Conservation (phyloP, 2,329 filamentous ascomycete genomes). For the Coniochaeta sp. region DNA sequence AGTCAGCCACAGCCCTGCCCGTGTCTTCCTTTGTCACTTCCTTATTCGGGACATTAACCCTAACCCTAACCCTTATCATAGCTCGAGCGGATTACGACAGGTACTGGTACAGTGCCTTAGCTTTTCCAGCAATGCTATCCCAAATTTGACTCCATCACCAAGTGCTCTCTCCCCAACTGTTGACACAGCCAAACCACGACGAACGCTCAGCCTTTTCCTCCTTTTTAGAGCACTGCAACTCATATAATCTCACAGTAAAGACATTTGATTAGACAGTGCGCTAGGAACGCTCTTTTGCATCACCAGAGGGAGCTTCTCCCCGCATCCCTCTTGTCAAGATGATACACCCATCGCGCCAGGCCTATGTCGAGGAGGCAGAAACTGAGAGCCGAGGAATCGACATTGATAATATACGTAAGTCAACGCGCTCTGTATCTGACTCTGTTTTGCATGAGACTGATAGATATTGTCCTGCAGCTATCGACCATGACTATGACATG, state of each 20-base stretch:
- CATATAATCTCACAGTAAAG: too few species aligned
- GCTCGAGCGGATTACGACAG: too few species aligned
- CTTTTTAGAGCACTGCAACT: too few species aligned
- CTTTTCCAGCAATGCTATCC: background rate
- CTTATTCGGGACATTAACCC: background rate
- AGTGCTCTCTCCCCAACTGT: background rate
- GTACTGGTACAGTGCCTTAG: background rate
- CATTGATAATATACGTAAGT: conserved; percentile 40
- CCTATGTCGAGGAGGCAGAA: conserved; percentile 81
- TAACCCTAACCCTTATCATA: background rate
- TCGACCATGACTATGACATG: conserved; percentile 80
- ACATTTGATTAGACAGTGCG: background rate
- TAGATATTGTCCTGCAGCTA: conserved; percentile 16
- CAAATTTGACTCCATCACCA: background rate
- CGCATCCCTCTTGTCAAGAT: conserved; percentile 25
- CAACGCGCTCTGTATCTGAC: background rate
- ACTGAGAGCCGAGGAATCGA: conserved; percentile 30
- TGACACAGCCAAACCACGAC: background rate
- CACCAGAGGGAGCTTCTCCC: background rate
- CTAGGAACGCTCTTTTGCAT: background rate
- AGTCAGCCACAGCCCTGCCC: background rate
- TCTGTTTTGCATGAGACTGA: conserved; percentile 4
- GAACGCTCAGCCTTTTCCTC: background rate
- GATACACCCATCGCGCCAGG: conserved; percentile 85
- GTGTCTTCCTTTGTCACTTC: too few species aligned